Percentiles rank a stretch among this genome's conserved stretches.
phyloP scores from a whole-genome alignment of 164 flowering plant species.

The Aristolochia contorta region DNA sequence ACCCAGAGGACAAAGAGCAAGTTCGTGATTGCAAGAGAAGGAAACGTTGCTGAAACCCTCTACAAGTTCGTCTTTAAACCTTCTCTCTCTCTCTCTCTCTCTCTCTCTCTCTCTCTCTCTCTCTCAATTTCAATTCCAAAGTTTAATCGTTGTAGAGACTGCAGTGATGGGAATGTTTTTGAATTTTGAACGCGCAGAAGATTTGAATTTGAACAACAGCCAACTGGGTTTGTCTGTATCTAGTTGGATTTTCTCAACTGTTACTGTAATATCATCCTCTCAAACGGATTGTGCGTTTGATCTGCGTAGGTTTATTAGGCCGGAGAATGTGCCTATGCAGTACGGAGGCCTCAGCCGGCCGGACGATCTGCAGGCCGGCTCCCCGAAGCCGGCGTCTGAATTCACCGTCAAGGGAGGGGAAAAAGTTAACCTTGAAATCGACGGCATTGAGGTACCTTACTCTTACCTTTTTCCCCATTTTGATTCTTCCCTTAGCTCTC shows the following conservation, averaged over 20 bases:
- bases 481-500: no score
- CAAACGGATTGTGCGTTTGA: no score
- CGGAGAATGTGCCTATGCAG: conserved; percentile 80
- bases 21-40: conserved; percentile 78
- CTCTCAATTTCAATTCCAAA: neutral
- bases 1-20: conserved; percentile 98
- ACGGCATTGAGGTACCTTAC: conserved; percentile 83
- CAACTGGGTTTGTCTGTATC: conserved; percentile 2
- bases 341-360: conserved; percentile 83
- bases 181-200: neutral
- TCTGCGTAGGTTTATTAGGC: conserved; percentile 58
- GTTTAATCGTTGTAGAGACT: neutral
- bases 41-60: conserved; percentile 82
- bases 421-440: conserved; percentile 93
- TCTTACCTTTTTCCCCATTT: no score
- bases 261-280: neutral
- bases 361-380: conserved; percentile 51
- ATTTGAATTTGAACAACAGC: neutral
- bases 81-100: neutral
- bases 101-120: neutral
- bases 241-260: neutral
- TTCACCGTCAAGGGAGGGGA: conserved; percentile 90
- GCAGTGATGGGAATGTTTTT: no score
- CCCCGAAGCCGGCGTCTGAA: conserved; percentile 88
- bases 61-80: conserved; percentile 47